Conservation (phyloP, 805 yeast species). For the Tetrapisispora iriomotensis region DNA sequence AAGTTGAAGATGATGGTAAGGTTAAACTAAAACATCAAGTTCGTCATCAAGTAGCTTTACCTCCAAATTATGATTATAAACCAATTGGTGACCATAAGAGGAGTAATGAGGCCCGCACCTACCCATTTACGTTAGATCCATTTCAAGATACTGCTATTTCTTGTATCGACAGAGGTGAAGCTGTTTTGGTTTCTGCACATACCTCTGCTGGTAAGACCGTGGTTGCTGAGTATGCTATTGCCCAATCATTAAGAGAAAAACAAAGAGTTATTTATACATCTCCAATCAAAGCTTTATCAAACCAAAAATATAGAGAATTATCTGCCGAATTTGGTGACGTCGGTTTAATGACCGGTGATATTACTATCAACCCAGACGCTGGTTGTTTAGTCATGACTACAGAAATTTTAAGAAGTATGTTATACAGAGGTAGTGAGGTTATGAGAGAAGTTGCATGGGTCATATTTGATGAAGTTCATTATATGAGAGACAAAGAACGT, state of each 20-base stretch:
- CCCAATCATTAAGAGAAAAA: constrained; percentile 82
- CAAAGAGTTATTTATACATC: constrained; percentile 94
- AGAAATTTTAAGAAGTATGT: constrained; percentile 92
- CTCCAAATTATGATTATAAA: constrained; percentile 77
- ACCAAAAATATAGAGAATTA: constrained; percentile 88
- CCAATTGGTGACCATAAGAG: constrained; percentile 87
- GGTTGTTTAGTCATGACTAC: constrained; percentile 98
- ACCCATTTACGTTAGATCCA: constrained; percentile 91
- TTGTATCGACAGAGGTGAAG: constrained; percentile 88
- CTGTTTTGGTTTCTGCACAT: constrained; percentile 94
- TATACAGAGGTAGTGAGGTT: constrained; percentile 93
- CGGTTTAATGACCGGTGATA: constrained; percentile 98
- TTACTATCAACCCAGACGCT: constrained; percentile 96
- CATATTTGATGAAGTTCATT: constrained; percentile 94
- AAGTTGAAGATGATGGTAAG: constrained; percentile 36
- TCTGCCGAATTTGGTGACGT: constrained; percentile 92
- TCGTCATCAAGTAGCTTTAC: constrained; percentile 94
- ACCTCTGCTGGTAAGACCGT: constrained; percentile 97
- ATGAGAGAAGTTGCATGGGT: constrained; percentile 99
- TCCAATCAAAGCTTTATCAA: constrained; percentile 89
- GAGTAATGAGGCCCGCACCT: constrained; percentile 68
- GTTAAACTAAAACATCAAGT: constrained; percentile 84
- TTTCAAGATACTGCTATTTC: constrained; percentile 96
- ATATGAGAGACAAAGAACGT: constrained; percentile 94
- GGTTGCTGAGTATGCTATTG: constrained; percentile 94